A percentile compares a stretch with the other conserved stretches of the same genome.
Conservation (phyloP, 176 grass and related monocot species). For the Coix lacrymajobi region DNA sequence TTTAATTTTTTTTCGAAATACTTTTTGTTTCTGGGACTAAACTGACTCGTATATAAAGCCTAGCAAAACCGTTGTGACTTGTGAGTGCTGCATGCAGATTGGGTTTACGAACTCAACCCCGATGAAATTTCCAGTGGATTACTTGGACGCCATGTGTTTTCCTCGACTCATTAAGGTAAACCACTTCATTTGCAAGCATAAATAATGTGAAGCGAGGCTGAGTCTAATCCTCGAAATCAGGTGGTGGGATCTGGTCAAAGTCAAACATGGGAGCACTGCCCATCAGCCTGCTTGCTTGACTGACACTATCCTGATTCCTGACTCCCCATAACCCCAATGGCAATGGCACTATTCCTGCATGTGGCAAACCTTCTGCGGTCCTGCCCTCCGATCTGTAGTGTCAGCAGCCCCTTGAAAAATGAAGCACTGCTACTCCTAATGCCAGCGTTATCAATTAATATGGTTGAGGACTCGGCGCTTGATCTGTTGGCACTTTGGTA, state of each 20-base stretch:
- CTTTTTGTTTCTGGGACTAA: neutral
- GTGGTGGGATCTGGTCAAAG: conserved; percentile 23
- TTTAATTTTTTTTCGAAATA: neutral
- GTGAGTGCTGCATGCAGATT: neutral
- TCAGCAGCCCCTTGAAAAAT: neutral
- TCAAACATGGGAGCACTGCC: conserved; percentile 12
- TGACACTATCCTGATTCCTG: neutral
- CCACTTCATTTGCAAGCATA: neutral
- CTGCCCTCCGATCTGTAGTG: neutral
- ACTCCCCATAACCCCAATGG: neutral
- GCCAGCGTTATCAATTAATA: neutral
- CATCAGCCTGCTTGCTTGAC: neutral
- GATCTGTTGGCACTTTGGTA: no score
- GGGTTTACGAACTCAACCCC: neutral
- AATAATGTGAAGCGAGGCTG: neutral
- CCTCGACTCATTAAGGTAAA: neutral
- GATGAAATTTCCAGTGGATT: neutral
- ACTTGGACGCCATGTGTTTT: neutral
- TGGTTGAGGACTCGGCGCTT: no score
- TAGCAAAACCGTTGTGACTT: neutral
- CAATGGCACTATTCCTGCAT: conserved; percentile 29
- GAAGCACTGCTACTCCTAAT: neutral
- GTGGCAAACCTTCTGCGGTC: conserved; percentile 15
- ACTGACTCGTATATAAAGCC: neutral
- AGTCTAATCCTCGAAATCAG: neutral